These are phyloP conservation scores for Sporobolus alterniflorus DNA, from an alignment of 202 grass and related monocot genomes.

Conservation along the genomic window DNA sequence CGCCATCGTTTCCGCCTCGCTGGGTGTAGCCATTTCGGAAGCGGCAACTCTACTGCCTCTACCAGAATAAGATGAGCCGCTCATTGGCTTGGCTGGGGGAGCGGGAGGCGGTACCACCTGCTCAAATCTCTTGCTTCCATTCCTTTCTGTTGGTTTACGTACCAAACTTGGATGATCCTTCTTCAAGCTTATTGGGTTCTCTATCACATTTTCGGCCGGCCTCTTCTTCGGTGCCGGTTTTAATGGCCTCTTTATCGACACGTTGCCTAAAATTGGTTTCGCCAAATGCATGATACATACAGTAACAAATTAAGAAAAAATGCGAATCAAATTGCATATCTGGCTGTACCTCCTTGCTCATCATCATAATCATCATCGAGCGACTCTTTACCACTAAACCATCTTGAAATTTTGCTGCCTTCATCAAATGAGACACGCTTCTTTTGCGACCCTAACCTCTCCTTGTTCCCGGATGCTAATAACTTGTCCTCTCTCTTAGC, in stretches of 20 bases:
- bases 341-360: constrained; percentile 28
- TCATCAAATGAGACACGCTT: not conserved
- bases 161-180: constrained; percentile 46
- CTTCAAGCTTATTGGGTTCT: constrained; percentile 32
- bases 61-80: constrained; percentile 4
- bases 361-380: constrained; percentile 33
- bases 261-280: constrained; percentile 45
- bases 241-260: constrained; percentile 43
- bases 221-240: not conserved
- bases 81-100: not conserved
- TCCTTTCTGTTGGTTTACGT: constrained; percentile 28
- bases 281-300: not conserved
- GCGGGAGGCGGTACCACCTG: not conserved
- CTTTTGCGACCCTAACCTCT: not conserved
- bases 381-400: constrained; percentile 53
- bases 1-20: constrained; percentile 39
- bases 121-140: constrained; percentile 54
- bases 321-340: not conserved
- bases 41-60: not conserved
- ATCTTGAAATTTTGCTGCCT: constrained; percentile 32
- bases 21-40: not conserved
- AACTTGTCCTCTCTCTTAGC: constrained; percentile 40
- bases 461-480: constrained; percentile 3
- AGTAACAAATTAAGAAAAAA: not conserved
- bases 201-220: constrained; percentile 28